Evolutionary conservation across 2,329 filamentous ascomycete species (phyloP), one percentile per base, ranked within the genome.

Genomic region (Thielaviopsis musarum): DNA sequence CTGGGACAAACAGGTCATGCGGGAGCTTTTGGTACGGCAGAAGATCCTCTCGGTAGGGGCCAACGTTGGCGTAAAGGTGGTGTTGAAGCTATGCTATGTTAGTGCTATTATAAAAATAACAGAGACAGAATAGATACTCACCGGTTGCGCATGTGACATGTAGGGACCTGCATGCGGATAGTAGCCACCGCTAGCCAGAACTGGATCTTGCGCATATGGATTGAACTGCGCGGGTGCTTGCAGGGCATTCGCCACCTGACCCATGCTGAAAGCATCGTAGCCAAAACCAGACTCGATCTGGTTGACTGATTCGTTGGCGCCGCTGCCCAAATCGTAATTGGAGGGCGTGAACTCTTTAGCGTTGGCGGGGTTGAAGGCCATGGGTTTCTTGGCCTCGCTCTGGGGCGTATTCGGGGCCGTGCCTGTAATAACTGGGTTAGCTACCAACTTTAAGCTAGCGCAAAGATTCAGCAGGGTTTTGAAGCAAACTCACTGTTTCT

Each of bases 1-100:
- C 91, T 0, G 89, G 83, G 51, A 97, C 80, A 70, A 98, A 98
- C 64, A 97, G 88, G 67, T 97, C 91, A 67, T 94, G 88, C 1
- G 88, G 83, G 60, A 85, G 84, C 61, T 88, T 83, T 69, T 98
- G 91, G 67, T 95, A 95, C 2, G 86, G 83, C 64, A 87, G 77
- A 30, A 95, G 76, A 63, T 89, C 89, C 63, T 91, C 87, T 62
- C 83, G 81, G 68, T 90, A 81, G n/a, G 88, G 84, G 5, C 88
- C 89, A 60, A 91, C 80, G 0, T 91, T 90, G 34, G 89, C 88
- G 70, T 98, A 98, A 13, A 95, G 78, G 70, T 98, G 93, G 69
- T 96, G 95, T 74, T 91, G 87, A 5, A 90, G 79, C 82, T 85
- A 30, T 21, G 17, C 62, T n/a, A 28, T 59, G 7, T 54, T 21